Conservation (phyloP, 1,284 basidiomycete genomes). For the Tylopilus sp. region DNA sequence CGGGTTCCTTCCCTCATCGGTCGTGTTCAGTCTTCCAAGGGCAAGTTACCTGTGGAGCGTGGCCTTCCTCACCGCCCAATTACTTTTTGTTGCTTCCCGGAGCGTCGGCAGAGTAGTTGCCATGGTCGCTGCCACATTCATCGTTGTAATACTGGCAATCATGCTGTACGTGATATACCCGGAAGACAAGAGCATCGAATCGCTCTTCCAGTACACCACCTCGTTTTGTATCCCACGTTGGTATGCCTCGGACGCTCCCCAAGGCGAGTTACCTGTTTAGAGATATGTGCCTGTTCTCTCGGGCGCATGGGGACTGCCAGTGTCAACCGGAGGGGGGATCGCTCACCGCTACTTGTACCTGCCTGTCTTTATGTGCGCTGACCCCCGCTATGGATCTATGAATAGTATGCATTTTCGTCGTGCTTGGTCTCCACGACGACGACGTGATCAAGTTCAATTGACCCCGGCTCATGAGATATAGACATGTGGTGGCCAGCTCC, state of each 20-base stretch:
- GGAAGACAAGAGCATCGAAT: slow-evolving; percentile 9
- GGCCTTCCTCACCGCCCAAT: slow-evolving; percentile 19
- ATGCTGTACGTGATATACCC: slow-evolving; percentile 20
- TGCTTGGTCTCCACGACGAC: background rate
- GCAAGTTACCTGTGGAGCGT: slow-evolving; percentile 30
- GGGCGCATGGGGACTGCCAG: background rate
- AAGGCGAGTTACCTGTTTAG: slow-evolving; percentile 19
- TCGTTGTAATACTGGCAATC: slow-evolving; percentile 17
- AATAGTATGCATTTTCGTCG: no score
- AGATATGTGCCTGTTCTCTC: slow-evolving; percentile 1
- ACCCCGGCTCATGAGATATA: background rate
- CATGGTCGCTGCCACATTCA: slow-evolving; percentile 5
- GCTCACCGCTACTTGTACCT: slow-evolving; percentile 9
- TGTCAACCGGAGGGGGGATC: slow-evolving; percentile 9
- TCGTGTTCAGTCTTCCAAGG: slow-evolving; percentile 30
- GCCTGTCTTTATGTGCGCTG: background rate
- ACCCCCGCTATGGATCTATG: background rate
- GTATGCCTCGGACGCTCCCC: slow-evolving; percentile 1
- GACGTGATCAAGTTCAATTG: background rate
- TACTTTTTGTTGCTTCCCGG: slow-evolving; percentile 21
- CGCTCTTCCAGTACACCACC: slow-evolving; percentile 1
- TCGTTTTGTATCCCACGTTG: slow-evolving; percentile 10
- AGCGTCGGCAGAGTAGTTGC: slow-evolving; percentile 14
- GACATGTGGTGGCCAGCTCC: slow-evolving; percentile 1
- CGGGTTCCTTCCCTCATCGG: slow-evolving; percentile 27